Evolutionary conservation across 78 protist genomes (phyloP), one percentile per base, ranked within the genome.

Genomic region (Diacronema lutheri): DNA sequence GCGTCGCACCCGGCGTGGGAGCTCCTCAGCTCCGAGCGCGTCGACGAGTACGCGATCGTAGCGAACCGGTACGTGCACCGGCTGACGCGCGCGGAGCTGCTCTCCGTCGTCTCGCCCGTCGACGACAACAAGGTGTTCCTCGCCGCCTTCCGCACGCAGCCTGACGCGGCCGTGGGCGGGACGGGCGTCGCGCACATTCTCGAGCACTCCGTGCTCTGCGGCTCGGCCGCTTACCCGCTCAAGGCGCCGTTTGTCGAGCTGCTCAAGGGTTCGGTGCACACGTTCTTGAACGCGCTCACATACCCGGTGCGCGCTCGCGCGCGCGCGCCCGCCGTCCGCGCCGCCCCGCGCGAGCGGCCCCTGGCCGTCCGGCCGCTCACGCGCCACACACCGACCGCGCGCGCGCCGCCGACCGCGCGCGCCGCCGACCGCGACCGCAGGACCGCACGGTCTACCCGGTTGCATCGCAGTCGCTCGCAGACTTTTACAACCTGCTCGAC

Each of bases 201-300:
- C 33, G 99, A 97, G 69, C 99, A 97, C 83, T 90, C 96, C 19
- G 87, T 88, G 7, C 89, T 97, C 62, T 94, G 97, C 78, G 98
- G 98, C 6, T 93, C 97, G 4, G 68, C 88, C 25, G 83, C 84
- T 50, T 97, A 91, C 80, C 98, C 97, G 6, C 86, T 88, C 38
- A 87, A 95, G 29, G 98, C 95, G 50, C 98, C 97, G 33, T 96
- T 97, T 86, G 89, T 94, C 64, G 89, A 93, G 44, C 93, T 97
- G 96, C 76, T 90, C 29, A 89, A 90, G 73, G 44, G 60, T 25
- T 78, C 89, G 25, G 25, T 72, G n/a, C 7, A 69, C 58, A 69
- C 82, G 23, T 85, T 69, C 33, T 12, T 85, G n/a, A 85, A 85
- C 55, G 88, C 88, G 12, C 10, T 85, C 55, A 85, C 88, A 12